A percentile compares a stretch with the other conserved stretches of the same genome.
Conservation (phyloP, 2,329 filamentous ascomycete species). For the Penicillium glabrum region DNA sequence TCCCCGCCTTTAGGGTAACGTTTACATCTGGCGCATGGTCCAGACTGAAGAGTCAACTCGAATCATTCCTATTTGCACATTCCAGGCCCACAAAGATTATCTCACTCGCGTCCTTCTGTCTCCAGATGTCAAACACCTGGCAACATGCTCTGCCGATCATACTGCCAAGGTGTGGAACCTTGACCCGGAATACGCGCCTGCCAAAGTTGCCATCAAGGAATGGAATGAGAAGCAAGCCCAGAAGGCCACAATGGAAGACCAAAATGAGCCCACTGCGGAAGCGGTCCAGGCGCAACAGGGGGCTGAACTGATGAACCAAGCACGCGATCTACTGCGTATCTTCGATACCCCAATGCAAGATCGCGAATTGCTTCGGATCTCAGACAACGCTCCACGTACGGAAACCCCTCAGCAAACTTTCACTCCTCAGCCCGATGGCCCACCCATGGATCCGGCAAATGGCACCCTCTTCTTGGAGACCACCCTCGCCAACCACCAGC, state of each 20-base stretch:
- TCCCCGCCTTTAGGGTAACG: slow-evolving; percentile 67
- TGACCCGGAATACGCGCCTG: slow-evolving; percentile 59
- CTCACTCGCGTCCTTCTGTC: slow-evolving; percentile 90
- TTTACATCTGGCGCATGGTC: slow-evolving; percentile 94
- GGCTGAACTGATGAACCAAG: slow-evolving; percentile 19
- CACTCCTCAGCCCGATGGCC: slow-evolving; percentile 37
- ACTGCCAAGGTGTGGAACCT: slow-evolving; percentile 97
- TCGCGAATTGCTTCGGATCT: slow-evolving; percentile 28
- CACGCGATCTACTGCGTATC: slow-evolving; percentile 28
- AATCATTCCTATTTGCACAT: slow-evolving; percentile 82
- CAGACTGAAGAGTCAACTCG: slow-evolving; percentile 80
- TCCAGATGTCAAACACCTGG: slow-evolving; percentile 89
- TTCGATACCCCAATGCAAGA: slow-evolving; percentile 25
- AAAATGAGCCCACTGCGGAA: slow-evolving; percentile 7
- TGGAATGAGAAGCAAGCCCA: slow-evolving; percentile 21
- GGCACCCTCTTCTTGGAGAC: slow-evolving; percentile 75
- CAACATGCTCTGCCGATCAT: slow-evolving; percentile 91
- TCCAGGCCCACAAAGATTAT: slow-evolving; percentile 87
- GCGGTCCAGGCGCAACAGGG: slow-evolving; percentile 16
- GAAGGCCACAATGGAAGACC: slow-evolving; percentile 11
- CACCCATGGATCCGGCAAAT: slow-evolving; percentile 43
- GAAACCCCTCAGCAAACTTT: slow-evolving; percentile 33
- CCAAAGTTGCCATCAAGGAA: slow-evolving; percentile 36
- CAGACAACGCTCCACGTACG: slow-evolving; percentile 24
- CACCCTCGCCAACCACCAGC: slow-evolving; percentile 84